These are phyloP conservation scores for Leccinum pachyderme DNA, from an alignment of 1,284 basidiomycete genomes.

Conservation along the genomic window DNA sequence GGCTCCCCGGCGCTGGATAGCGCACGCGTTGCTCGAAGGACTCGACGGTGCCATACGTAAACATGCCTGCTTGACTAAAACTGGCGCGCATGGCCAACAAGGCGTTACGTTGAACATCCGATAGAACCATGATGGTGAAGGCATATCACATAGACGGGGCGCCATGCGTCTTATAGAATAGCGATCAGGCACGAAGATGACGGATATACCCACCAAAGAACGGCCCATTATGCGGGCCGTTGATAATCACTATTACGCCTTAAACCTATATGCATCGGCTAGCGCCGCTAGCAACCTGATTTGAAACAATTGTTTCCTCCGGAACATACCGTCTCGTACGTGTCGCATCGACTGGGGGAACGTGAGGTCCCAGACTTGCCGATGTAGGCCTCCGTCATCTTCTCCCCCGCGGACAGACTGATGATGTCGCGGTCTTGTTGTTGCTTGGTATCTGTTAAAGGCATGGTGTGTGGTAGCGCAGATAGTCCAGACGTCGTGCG, in stretches of 20 bases:
- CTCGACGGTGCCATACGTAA: neutral
- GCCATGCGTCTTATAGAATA: neutral
- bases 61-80: too few relatives aligned
- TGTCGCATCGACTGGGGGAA: neutral
- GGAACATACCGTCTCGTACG: neutral
- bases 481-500: too few relatives aligned
- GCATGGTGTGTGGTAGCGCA: too few relatives aligned
- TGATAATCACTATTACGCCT: neutral
- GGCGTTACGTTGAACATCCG: conserved; percentile 14
- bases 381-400: conserved; percentile 7
- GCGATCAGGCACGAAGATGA: neutral
- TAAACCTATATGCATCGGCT: too few relatives aligned
- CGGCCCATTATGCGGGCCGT: neutral
- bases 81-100: conserved; percentile 1
- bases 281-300: neutral
- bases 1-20: neutral
- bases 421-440: conserved; percentile 12
- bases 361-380: conserved; percentile 6
- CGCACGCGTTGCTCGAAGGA: conserved; percentile 13
- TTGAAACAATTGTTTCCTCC: neutral
- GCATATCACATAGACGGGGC: neutral
- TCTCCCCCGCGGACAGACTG: accelerated
- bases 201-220: neutral
- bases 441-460: neutral
- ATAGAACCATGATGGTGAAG: conserved; percentile 15